These are phyloP conservation scores for Corchorus capsularis DNA, from an alignment of 345 rosid genomes.

Conservation along the genomic window DNA sequence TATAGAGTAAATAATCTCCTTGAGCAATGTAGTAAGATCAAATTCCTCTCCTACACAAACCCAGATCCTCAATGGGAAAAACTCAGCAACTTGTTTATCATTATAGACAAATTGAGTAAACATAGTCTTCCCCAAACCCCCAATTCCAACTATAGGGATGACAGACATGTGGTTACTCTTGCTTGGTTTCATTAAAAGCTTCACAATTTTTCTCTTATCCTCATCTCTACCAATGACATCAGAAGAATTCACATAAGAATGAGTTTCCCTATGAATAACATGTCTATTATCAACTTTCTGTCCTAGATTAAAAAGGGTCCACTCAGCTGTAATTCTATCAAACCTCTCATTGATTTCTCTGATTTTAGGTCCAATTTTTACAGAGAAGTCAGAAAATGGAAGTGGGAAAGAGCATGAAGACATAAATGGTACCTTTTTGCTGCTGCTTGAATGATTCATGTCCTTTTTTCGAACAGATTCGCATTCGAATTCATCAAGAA, in stretches of 20 bases:
- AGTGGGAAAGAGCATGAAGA: neutral
- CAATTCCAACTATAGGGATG: slow-evolving; percentile 19
- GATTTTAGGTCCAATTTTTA: neutral
- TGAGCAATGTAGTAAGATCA: neutral
- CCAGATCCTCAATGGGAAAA: slow-evolving; percentile 13
- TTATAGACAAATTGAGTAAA: slow-evolving; percentile 5
- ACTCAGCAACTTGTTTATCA: neutral
- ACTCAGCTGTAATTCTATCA: neutral
- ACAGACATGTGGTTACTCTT: neutral
- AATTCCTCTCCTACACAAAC: neutral
- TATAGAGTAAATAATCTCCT: neutral
- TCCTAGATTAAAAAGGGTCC: neutral
- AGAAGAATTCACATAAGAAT: neutral
- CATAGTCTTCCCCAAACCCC: slow-evolving; percentile 25
- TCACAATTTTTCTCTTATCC: neutral
- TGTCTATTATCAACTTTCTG: neutral
- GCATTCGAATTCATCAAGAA: neutral
- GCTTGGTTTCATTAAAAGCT: neutral
- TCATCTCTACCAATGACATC: slow-evolving; percentile 16
- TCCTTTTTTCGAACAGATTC: neutral
- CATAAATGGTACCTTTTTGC: neutral
- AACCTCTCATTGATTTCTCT: neutral
- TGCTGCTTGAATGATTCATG: too few species aligned
- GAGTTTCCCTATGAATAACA: neutral
- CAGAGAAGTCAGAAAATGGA: neutral